Base-by-base conservation (phyloP, 257 asterid species). In the Sherardia arvensis region DNA sequence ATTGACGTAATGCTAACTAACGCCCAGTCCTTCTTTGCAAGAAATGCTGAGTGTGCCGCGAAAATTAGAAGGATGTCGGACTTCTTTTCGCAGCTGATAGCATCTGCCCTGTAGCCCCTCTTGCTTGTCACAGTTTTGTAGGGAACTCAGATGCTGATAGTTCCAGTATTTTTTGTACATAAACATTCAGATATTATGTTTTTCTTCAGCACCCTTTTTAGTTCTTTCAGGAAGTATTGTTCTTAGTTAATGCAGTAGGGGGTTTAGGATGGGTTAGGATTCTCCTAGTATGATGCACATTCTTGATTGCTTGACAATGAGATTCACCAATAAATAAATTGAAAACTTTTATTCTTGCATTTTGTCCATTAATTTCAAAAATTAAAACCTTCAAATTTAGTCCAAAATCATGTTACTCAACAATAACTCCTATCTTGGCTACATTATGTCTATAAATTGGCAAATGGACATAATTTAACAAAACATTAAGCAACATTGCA, bases 41-140 rank as follows among this genome's bases (percentile, higher is more conserved):
- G 77, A 75, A 79, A 79, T 70, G 54, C 75, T 3, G 89, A 80
- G 69, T 66, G 81, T 62, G 65, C 69, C 62, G 73, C 68, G 65
- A 92, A 87, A 86, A 71, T 89, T 79, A 73, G 36, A 48, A 82
- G 82, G 53, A 81, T 92, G 11, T 78, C 79, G n/a, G 75, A 59
- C 18, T 80, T 86, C 85, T 85, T 82, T 30, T 43, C 51, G 51
- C n/a, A 74, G 81, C 75, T 81, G 21, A 64, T 81, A 25, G 64
- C 81, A 9, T 76, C 87, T 36, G 17, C 51, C 51, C 72, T 77
- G 21, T 86, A 88, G 87, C 18, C 47, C 3, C n/a, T 12, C 57
- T 69, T 71, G 3, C 6, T 54, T 26, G 33, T 28, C 60, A 63
- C 85, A 87, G 69, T 87, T 91, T 87, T 87, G 93, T 81, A 85